phyloP scores from a whole-genome alignment of 2,329 filamentous ascomycete species.

The Clarireedia paspali region DNA sequence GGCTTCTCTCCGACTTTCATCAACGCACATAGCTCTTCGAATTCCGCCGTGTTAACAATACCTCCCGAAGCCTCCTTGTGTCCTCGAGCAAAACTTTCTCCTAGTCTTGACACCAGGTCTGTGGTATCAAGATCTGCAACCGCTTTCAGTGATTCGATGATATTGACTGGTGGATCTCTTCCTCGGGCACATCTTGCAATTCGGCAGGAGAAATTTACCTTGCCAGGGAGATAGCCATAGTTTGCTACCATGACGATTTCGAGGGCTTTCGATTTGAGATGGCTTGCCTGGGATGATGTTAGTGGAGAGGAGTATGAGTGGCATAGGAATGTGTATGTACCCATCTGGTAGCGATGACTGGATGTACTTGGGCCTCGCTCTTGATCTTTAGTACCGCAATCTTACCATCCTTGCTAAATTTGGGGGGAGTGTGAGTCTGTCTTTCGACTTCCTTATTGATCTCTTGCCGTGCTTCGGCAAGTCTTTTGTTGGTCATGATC shows the following conservation, averaged over 20 bases:
- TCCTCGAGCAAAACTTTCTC: conserved; percentile 56
- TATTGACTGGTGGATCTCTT: conserved; percentile 50
- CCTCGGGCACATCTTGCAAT: conserved; percentile 48
- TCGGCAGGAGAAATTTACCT: conserved; percentile 62
- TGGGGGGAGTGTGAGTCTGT: conserved; percentile 54
- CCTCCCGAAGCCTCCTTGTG: conserved; percentile 63
- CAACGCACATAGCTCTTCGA: conserved; percentile 55
- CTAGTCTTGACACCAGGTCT: conserved; percentile 40
- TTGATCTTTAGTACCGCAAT: conserved; percentile 56
- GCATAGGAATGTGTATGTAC: conserved; percentile 3
- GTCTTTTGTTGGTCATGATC: conserved; percentile 39
- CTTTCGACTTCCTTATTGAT: conserved; percentile 54
- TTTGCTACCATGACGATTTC: conserved; percentile 62
- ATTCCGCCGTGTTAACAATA: conserved; percentile 51
- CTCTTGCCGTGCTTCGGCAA: conserved; percentile 48
- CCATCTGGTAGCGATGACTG: conserved; percentile 61
- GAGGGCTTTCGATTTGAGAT: conserved; percentile 49
- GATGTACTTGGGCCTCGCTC: conserved; percentile 55
- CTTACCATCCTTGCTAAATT: conserved; percentile 53
- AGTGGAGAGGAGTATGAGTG: neutral
- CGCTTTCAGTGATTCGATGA: conserved; percentile 48
- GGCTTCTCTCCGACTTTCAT: conserved; percentile 51
- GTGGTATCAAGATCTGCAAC: conserved; percentile 40
- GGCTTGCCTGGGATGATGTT: conserved; percentile 36
- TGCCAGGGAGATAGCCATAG: conserved; percentile 52